Evolutionary conservation across 768 basidiomycete species (phyloP).

Genomic region (Russula compacta): DNA sequence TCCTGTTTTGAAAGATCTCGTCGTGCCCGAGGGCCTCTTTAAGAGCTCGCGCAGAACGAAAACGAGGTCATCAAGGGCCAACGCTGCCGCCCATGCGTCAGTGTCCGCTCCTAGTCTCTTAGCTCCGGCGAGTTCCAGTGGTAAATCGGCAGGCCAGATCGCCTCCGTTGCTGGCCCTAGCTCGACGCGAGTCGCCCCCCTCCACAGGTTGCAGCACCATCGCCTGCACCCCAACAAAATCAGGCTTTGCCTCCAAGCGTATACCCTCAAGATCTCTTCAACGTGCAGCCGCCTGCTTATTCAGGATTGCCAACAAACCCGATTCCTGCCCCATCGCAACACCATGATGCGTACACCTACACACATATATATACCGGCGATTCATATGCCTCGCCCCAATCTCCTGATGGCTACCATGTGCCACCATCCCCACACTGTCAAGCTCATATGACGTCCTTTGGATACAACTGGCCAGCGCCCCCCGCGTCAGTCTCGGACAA

Average conservation of each 20-base stretch:
- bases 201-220: not conserved
- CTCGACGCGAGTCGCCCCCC: slow-evolving; percentile 1
- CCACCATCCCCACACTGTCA: slow-evolving; percentile 1
- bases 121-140: not conserved
- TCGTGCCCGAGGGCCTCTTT: slow-evolving; percentile 71
- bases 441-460: not conserved
- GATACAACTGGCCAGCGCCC: slow-evolving; percentile 7
- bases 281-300: not conserved
- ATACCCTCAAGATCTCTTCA: slow-evolving; percentile 11
- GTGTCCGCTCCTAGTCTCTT: slow-evolving; percentile 19
- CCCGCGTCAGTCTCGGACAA: not conserved
- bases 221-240: not conserved
- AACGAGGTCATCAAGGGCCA: slow-evolving; percentile 30
- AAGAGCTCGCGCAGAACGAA: slow-evolving; percentile 68
- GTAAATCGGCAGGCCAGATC: not conserved
- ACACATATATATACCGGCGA: slow-evolving; percentile 4
- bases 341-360: slow-evolving; percentile 7
- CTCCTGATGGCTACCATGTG: slow-evolving; percentile 5
- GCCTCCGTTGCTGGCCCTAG: slow-evolving; percentile 7
- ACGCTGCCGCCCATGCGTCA: slow-evolving; percentile 41
- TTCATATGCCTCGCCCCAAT: slow-evolving; percentile 2
- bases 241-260: not conserved
- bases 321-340: not conserved
- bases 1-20: slow-evolving; percentile 52
- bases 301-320: not conserved